Evolutionary conservation across 208 protist species (phyloP), one percentile per base, ranked within the genome.

Genomic region (Phytomonas sp.): DNA sequence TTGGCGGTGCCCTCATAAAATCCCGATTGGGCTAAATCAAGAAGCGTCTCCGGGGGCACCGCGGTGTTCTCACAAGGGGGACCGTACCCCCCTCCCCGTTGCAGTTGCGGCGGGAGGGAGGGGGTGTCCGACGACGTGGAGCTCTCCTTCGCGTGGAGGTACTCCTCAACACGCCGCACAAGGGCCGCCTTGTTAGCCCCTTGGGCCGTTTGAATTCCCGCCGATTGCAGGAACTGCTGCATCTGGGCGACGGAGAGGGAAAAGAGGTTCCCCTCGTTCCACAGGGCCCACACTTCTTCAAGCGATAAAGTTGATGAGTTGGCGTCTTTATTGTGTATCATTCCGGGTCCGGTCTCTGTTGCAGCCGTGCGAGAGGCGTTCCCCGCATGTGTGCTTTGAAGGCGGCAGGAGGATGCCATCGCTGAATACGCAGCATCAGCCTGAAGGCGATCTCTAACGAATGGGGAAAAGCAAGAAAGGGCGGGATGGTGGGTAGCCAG

Each of bases 251-350:
- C 72, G 17, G 89, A 91, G 43, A 97, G 81, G 4, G 92, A 93
- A 70, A 95, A 97, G 37, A 97, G 82, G 62, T 97, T 97, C 34
- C 92, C 92, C 69, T 97, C 92, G 69, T 94, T 95, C 89, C 92
- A 97, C 67, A 97, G 76, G 26, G 75, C 75, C 84, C 90, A 95
- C 62, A 93, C 88, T 53, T 85, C 83, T 31, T 94, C 89, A 13
- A 65, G 56, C n/a, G 64, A 8, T 30, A 63, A 20, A 20, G 8
- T 37, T 43, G 60, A 46, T 9, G 2, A 0, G 15, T 17, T 20
- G 13, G 15, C 40, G 40, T 46, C 15, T 46, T 46, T 46, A 46
- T 46, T 8, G 11, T 46, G 40, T 8, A 46, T 46, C 40, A 46
- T 46, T 20, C 4, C 40, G 7, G 40, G 40, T 1, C 40, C 40